Evolutionary conservation across 2,329 filamentous ascomycete genomes (phyloP).

Genomic region (Paracamarosporium sp.): DNA sequence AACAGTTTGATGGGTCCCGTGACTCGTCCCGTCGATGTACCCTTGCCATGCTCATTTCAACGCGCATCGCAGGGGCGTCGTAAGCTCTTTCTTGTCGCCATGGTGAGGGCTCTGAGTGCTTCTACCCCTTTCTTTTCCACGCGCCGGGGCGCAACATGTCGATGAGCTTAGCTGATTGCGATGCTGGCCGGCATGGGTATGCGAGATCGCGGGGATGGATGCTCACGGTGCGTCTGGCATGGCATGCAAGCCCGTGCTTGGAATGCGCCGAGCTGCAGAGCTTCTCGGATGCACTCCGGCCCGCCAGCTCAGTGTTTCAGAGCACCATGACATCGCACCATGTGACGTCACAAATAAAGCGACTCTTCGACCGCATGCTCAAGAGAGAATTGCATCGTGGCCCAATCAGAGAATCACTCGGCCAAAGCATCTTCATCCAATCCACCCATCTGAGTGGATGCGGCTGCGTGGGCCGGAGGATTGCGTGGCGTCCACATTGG

Average conservation of each 20-base stretch:
- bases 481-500: not conserved
- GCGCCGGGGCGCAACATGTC: not conserved
- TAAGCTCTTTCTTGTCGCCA: constrained; percentile 5
- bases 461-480: constrained; percentile 1
- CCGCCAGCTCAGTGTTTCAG: constrained; percentile 9
- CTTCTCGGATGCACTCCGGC: constrained; percentile 1
- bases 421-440: not conserved
- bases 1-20: constrained; percentile 9
- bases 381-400: constrained; percentile 1
- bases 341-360: not conserved
- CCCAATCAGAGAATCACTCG: not conserved
- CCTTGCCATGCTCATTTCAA: constrained; percentile 5
- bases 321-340: not conserved
- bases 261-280: constrained; percentile 1
- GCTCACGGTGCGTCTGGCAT: not conserved
- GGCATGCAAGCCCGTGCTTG: not conserved
- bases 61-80: not conserved
- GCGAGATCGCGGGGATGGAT: not conserved
- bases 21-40: not conserved
- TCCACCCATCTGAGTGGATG: too few species aligned
- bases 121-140: constrained; percentile 1
- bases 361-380: not conserved
- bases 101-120: not conserved
- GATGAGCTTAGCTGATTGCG: not conserved
- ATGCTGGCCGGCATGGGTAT: not conserved